Evolutionary conservation across 116 monocot species (phyloP).

Genomic region (Iris pallida): DNA sequence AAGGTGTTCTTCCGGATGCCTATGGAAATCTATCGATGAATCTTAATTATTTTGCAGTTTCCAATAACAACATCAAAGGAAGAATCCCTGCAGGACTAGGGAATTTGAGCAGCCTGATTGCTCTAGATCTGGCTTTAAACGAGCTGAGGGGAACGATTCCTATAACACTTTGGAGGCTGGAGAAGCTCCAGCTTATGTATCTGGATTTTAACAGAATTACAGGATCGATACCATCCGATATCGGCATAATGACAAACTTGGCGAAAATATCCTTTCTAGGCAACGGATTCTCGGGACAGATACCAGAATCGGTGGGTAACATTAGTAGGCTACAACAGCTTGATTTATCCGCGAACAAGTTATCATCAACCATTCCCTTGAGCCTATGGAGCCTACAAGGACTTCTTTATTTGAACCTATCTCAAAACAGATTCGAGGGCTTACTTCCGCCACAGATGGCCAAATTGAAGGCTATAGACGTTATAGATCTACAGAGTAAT

Average conservation of each 20-base stretch:
- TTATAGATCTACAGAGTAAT: background rate
- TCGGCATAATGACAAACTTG: background rate
- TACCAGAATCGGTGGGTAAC: conserved; percentile 4
- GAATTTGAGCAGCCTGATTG: background rate
- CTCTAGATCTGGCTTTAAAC: background rate
- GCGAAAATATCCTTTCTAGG: background rate
- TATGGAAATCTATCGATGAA: background rate
- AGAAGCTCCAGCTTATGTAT: background rate
- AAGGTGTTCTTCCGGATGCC: background rate
- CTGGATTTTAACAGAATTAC: background rate
- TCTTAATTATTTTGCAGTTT: background rate
- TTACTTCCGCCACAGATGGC: background rate
- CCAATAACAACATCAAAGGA: background rate
- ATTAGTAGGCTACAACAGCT: background rate
- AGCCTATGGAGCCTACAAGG: background rate
- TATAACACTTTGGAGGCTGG: background rate
- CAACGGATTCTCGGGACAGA: background rate
- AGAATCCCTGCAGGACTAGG: background rate
- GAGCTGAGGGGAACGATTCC: background rate
- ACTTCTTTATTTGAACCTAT: background rate
- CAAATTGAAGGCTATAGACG: background rate
- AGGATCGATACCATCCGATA: background rate
- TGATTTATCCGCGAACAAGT: background rate
- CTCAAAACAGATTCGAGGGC: background rate
- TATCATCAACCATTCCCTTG: conserved; percentile 1